These are phyloP conservation scores for Acacia confusa DNA, from an alignment of 306 rosid species.

Conservation along the genomic window DNA sequence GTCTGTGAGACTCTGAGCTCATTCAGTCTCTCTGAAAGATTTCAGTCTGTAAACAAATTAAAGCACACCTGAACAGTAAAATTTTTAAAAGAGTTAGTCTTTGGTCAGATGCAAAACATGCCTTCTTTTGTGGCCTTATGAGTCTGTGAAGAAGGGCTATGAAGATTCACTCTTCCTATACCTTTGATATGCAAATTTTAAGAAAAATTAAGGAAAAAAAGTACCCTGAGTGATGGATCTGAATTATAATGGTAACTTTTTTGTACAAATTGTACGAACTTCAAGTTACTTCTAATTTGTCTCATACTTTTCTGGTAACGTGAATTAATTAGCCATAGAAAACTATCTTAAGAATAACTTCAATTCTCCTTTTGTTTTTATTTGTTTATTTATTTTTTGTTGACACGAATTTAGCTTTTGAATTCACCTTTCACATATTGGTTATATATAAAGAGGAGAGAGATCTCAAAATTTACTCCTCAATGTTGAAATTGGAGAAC, in stretches of 20 bases:
- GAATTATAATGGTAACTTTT: neutral
- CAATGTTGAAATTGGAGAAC: neutral
- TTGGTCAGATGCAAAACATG: neutral
- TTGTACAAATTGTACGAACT: slow-evolving; percentile 5
- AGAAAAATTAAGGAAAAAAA: neutral
- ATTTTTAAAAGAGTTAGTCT: neutral
- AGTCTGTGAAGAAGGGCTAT: neutral
- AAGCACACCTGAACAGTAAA: slow-evolving; percentile 6
- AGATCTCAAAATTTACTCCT: neutral
- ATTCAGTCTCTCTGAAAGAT: slow-evolving; percentile 14
- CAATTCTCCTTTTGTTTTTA: neutral
- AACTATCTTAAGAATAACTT: neutral
- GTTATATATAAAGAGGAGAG: neutral
- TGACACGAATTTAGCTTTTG: neutral
- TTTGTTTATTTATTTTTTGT: neutral
- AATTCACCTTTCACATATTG: neutral
- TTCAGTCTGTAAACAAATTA: slow-evolving; percentile 13
- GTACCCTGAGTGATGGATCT: neutral
- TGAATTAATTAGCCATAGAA: neutral
- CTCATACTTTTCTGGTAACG: neutral
- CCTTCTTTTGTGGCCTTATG: neutral
- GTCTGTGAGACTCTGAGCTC: slow-evolving; percentile 2
- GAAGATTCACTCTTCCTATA: neutral
- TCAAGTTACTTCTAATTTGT: neutral
- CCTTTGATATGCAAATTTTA: neutral